A percentile compares a stretch with the other conserved stretches of the same genome.
Evolutionary conservation across 2,329 filamentous ascomycete species (phyloP).

Genomic region (Fusarium pseudoanthophilum): DNA sequence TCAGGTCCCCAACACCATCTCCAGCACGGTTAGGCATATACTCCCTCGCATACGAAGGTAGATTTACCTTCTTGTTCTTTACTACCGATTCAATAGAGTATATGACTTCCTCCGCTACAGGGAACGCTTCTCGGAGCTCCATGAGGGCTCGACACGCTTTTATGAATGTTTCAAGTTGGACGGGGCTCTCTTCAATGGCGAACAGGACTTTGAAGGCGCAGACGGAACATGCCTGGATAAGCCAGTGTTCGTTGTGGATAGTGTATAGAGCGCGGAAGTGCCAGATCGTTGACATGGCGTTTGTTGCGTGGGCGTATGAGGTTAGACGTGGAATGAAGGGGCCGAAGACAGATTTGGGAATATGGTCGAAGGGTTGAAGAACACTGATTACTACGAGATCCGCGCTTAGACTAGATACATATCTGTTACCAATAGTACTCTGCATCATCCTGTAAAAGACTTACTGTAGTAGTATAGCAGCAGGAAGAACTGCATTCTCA

Average conservation of each 20-base stretch:
- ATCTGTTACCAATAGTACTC: neutral
- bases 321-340: constrained; percentile 14
- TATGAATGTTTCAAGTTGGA: constrained; percentile 29
- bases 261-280: constrained; percentile 27
- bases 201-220: constrained; percentile 26
- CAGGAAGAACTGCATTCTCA: constrained; percentile 17
- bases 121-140: constrained; percentile 21
- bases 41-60: constrained; percentile 17
- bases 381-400: constrained; percentile 25
- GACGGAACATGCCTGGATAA: constrained; percentile 19
- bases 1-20: constrained; percentile 4
- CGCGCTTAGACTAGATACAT: neutral
- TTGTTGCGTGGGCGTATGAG: constrained; percentile 22
- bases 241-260: constrained; percentile 19
- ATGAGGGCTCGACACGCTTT: constrained; percentile 25
- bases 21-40: constrained; percentile 1
- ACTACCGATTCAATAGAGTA: constrained; percentile 15
- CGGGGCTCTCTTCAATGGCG: constrained; percentile 12
- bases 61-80: constrained; percentile 2
- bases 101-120: constrained; percentile 18
- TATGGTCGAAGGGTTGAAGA: constrained; percentile 17
- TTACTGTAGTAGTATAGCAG: constrained; percentile 23
- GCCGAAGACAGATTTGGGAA: constrained; percentile 22
- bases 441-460: neutral
- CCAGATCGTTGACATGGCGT: constrained; percentile 34